phyloP scores from a whole-genome alignment of 495 filamentous ascomycete genomes.

The Neurospora tetrasperma region DNA sequence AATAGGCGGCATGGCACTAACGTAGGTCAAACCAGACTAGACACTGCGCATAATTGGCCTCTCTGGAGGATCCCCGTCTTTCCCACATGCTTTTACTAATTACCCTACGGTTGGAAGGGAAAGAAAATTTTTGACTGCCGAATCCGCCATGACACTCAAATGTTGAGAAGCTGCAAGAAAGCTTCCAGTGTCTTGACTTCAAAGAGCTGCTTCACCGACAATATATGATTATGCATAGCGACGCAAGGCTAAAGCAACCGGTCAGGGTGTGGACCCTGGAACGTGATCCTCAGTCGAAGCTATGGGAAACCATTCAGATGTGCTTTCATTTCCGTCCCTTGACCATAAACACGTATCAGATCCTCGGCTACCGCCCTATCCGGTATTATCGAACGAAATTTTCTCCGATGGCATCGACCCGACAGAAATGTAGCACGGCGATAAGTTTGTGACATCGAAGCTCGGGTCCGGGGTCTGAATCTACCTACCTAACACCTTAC shows the following conservation, averaged over 20 bases:
- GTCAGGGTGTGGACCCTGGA: constrained; percentile 17
- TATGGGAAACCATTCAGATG: not conserved
- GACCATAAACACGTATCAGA: constrained; percentile 2
- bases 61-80: not conserved
- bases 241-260: constrained; percentile 23
- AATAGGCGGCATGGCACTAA: not conserved
- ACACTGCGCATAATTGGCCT: not conserved
- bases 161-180: not conserved
- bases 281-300: not conserved
- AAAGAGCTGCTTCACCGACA: constrained; percentile 16
- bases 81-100: not conserved
- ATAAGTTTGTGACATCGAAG: not conserved
- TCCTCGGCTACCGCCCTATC: constrained; percentile 4
- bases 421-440: not conserved
- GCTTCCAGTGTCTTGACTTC: constrained; percentile 8
- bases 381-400: constrained; percentile 13
- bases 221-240: constrained; percentile 18
- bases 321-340: not conserved
- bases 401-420: constrained; percentile 6
- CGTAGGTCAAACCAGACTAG: not conserved
- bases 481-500: not conserved
- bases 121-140: not conserved
- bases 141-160: not conserved
- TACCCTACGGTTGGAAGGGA: not conserved
- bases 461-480: not conserved